Conservation (phyloP, 2,329 filamentous ascomycete genomes). For the Arthroderma sp. region DNA sequence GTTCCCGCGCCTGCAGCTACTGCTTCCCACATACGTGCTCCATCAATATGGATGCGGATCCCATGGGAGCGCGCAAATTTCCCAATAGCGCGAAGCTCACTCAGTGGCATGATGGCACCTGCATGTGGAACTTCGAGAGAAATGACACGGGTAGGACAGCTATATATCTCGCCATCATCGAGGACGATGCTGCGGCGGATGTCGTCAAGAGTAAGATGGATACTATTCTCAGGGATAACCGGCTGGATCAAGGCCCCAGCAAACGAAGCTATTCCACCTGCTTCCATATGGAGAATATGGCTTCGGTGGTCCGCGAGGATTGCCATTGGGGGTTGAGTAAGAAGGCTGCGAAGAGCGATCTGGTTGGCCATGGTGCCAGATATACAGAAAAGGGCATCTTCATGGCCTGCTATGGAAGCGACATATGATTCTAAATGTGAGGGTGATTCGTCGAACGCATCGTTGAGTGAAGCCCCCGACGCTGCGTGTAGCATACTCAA, state of each 20-base stretch:
- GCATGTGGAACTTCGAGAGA: slow-evolving; percentile 17
- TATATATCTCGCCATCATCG: slow-evolving; percentile 17
- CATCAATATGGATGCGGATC: slow-evolving; percentile 19
- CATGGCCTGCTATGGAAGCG: not conserved
- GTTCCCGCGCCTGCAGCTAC: slow-evolving; percentile 14
- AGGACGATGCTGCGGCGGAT: slow-evolving; percentile 17
- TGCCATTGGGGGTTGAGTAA: not conserved
- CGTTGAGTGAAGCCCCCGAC: too few relatives aligned
- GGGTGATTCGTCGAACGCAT: too few relatives aligned
- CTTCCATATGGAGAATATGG: not conserved
- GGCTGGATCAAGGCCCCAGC: slow-evolving; percentile 19
- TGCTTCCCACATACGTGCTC: slow-evolving; percentile 20
- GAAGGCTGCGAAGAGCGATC: not conserved
- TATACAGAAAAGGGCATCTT: not conserved
- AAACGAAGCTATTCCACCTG: slow-evolving; percentile 15
- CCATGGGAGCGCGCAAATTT: slow-evolving; percentile 14
- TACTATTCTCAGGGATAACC: slow-evolving; percentile 19
- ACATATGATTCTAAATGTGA: not conserved
- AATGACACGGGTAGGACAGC: slow-evolving; percentile 19
- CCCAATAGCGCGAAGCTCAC: slow-evolving; percentile 17
- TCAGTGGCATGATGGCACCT: slow-evolving; percentile 17
- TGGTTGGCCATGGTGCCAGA: not conserved
- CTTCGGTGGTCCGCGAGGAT: not conserved
- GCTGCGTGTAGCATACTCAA: too few relatives aligned
- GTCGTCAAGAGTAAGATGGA: slow-evolving; percentile 23